Evolutionary conservation across 2,329 filamentous ascomycete species (phyloP), one percentile per base, ranked within the genome.

Genomic region (Trichothecium sympodiale): DNA sequence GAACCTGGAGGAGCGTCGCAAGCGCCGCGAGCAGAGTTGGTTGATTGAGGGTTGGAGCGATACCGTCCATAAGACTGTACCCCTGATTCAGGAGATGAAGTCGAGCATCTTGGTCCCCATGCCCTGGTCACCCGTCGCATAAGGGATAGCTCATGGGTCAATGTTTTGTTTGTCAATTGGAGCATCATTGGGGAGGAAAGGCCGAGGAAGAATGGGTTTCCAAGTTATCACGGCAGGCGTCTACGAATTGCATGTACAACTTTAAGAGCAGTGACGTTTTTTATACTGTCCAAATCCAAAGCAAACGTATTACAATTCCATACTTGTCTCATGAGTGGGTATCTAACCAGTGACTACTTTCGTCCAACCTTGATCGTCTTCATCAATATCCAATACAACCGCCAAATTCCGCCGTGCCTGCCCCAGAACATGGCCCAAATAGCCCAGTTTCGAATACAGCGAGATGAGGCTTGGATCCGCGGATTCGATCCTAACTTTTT

Each of bases 11-110:
- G 91, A 96, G 65, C 78, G 91, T 45, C 91, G 93, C 59, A 65
- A 83, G 26, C 76, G 87, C 46, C 76, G 91, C 45, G 91, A 98
- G 69, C 78, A 93, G 70, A 95, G 88, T 58, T 98, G 91, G 91
- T 77, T 78, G 45, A 77, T 94, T 29, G 83, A 94, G 54, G 91
- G 91, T 31, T 98, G 91, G 91, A 86, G 83, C 35, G 85, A 95
- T 53, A 95, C 89, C 17, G 91, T 96, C 27, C 91, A 98, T 69
- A 95, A 94, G 73, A 98, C 91, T 2, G 91, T 98, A 32, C 91
- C 91, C 23, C 71, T 98, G 44, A 98, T 98, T 50, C 88, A 95
- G 65, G 79, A 69, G 39, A 98, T 98, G 91, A 86, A 91, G 73
- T 94, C 86, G 54, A 74, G 84, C 49, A 87, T 98, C 50, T 60